Evolutionary conservation across 148 eudicot genomes (phyloP), one percentile per base, ranked within the genome.

Genomic region (Simmondsia chinensis): DNA sequence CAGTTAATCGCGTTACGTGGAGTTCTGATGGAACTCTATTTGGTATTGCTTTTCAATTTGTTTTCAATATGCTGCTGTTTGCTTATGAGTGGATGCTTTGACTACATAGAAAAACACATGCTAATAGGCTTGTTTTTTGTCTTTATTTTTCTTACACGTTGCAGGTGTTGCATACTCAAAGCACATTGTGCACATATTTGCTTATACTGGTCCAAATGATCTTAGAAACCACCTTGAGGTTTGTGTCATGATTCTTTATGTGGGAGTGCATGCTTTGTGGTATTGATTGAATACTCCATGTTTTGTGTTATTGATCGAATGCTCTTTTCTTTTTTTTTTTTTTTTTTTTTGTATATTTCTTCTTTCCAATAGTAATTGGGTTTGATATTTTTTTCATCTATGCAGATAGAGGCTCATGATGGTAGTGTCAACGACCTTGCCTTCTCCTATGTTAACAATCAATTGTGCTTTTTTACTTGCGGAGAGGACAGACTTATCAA

Each of bases 401-500:
- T 64, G 31, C 73, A 91, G 97, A 82, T 91, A 43, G 95, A 91
- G 63, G 95, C 95, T 50, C 97, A 89, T 60, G 52, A 39, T 61
- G 97, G 97, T 28, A 75, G 88, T 42, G 97, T 91, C 12, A 91
- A 91, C 48, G 97, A 91, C 57, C 71, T 91, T 52, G 82, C 95
- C 19, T 91, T 91, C 57, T 70, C 86, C 52, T 77, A 60, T 51
- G 95, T 94, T 4, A 68, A 66, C 46, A 82, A 91, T 57, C 89
- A 75, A 59, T 72, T 82, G n/a, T 69, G 66, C 39, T 49, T 91
- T 33, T 73, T 91, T 56, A 91, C 97, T 40, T 91, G 97, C 29
- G 97, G 97, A 50, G 97, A 91, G 18, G 97, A 91, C 65, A 74
- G 80, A 55, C 74, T 82, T 30, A 79, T 91, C 40, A 91, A 82